Evolutionary conservation across 2,329 filamentous ascomycete genomes (phyloP).

Genomic region (Fusarium cicatricum): DNA sequence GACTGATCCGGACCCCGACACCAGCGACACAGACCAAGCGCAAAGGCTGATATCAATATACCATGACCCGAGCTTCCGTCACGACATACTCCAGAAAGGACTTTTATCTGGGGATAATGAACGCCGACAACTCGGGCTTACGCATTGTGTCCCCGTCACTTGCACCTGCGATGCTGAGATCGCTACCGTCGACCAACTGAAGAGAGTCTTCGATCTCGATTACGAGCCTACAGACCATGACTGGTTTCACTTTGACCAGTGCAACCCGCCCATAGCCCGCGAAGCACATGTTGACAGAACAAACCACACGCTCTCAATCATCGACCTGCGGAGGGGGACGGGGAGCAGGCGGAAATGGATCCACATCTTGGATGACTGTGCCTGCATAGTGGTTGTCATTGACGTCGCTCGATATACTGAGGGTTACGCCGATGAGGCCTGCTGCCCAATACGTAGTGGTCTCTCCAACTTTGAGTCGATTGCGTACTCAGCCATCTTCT

Average conservation of each 20-base stretch:
- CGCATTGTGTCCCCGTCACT: neutral
- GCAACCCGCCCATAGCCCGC: neutral
- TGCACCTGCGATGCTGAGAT: neutral
- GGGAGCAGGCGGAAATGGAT: neutral
- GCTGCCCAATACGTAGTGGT: neutral
- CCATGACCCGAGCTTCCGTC: neutral
- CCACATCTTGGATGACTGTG: neutral
- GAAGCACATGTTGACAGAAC: neutral
- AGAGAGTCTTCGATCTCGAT: neutral
- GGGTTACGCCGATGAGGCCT: neutral
- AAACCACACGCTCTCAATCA: neutral
- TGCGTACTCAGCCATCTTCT: neutral
- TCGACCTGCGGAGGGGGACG: neutral
- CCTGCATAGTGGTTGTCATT: neutral
- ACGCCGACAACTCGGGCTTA: neutral
- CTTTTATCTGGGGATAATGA: neutral
- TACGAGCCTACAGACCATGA: constrained; percentile 5
- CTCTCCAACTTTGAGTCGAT: neutral
- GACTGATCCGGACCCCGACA: neutral
- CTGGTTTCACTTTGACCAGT: constrained; percentile 8
- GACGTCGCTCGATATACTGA: neutral
- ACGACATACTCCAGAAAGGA: neutral
- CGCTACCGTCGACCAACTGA: neutral
- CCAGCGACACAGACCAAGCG: neutral
- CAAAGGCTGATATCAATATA: neutral